These are phyloP conservation scores for Podospora pseudopauciseta DNA, from an alignment of 495 filamentous ascomycete genomes.

Conservation along the genomic window DNA sequence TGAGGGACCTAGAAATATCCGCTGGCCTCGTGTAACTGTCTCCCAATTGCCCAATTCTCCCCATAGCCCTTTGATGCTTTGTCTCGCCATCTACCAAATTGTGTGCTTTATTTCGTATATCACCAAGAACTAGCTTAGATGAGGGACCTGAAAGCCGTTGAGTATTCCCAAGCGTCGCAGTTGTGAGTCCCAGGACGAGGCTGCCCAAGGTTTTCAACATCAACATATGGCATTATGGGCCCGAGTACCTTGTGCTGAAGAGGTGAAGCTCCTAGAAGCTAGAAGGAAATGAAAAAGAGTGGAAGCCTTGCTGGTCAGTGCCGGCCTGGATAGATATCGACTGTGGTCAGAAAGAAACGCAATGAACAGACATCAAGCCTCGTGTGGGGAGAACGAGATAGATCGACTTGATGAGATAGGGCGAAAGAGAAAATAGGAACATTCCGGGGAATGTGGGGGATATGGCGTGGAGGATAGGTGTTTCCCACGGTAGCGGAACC, in stretches of 20 bases:
- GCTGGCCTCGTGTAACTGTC: background rate
- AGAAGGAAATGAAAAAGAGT: background rate
- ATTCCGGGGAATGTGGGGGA: conserved; percentile 6
- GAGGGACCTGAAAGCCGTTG: background rate
- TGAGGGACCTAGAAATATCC: background rate
- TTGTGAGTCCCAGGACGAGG: conserved; percentile 5
- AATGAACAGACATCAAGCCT: background rate
- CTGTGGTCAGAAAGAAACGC: background rate
- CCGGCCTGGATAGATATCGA: background rate
- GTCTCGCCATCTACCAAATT: background rate
- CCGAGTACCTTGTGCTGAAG: background rate
- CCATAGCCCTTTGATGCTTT: background rate
- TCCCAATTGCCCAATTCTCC: background rate
- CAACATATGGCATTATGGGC: conserved; percentile 8
- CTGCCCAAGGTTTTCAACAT: conserved; percentile 3
- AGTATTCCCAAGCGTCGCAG: background rate
- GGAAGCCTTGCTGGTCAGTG: background rate
- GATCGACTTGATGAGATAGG: conserved; percentile 2
- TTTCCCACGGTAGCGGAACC: background rate
- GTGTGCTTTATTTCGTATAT: background rate
- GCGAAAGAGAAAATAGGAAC: background rate
- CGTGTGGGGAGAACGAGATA: background rate
- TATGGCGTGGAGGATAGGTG: background rate
- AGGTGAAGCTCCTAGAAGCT: background rate
- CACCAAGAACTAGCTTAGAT: background rate